These are phyloP conservation scores for Chlamydomonas sp. DNA, from an alignment of 139 green algal genomes.

Conservation along the genomic window DNA sequence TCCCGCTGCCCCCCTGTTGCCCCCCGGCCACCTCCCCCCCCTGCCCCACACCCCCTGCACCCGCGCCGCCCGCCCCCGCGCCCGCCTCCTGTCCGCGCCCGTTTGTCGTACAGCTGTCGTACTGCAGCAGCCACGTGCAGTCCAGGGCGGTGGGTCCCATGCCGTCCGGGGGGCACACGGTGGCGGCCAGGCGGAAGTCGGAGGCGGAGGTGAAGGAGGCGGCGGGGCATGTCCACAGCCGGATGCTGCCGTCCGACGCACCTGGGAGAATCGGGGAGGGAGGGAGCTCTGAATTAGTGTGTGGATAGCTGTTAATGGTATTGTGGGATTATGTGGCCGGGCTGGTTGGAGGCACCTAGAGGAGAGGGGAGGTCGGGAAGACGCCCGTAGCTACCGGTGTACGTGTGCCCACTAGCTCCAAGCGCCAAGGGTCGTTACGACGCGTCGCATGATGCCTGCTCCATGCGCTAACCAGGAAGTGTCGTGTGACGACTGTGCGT, in stretches of 20 bases:
- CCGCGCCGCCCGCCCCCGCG: background rate
- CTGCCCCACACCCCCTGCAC: background rate
- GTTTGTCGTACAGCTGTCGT: background rate
- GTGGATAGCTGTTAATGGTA: background rate
- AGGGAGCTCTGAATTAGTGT: too few species aligned
- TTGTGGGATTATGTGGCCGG: too few species aligned
- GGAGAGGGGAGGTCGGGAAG: too few species aligned
- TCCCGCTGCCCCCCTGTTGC: too few species aligned
- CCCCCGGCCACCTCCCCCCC: background rate
- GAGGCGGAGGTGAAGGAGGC: background rate
- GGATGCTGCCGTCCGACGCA: slow-evolving; percentile 14
- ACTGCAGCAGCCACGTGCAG: slow-evolving; percentile 13
- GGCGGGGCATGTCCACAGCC: slow-evolving; percentile 6
- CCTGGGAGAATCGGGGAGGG: background rate
- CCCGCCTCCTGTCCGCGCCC: background rate
- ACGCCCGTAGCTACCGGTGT: too few species aligned
- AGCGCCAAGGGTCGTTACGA: too few species aligned
- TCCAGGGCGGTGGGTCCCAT: slow-evolving; percentile 5
- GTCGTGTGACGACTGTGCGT: too few species aligned
- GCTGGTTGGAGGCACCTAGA: too few species aligned
- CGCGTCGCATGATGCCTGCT: too few species aligned
- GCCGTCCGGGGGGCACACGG: slow-evolving; percentile 24
- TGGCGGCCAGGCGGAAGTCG: background rate
- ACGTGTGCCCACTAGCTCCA: too few species aligned
- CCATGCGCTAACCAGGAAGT: too few species aligned